Conservation (phyloP, 352 stramenopile species). For the Phytophthora pisi region DNA sequence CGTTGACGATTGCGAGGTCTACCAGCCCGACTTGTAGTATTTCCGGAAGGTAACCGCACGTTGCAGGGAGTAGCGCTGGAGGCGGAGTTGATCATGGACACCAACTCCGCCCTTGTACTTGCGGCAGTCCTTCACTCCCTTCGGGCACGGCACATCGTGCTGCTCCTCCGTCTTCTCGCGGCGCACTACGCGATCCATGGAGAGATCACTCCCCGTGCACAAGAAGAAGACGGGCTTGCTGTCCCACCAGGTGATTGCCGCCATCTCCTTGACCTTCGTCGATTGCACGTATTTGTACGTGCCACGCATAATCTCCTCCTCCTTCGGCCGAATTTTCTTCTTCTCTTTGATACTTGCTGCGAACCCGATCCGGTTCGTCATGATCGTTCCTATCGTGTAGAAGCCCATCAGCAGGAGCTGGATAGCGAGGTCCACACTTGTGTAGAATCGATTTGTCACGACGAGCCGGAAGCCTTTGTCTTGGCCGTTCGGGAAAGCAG, state of each 20-base stretch:
- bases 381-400: constrained; percentile 11
- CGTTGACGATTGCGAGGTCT: constrained; percentile 10
- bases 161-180: constrained; percentile 5
- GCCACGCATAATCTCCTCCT: constrained; percentile 5
- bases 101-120: background rate
- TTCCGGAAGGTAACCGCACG: constrained; percentile 8
- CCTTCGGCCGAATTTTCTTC: background rate
- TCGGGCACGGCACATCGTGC: constrained; percentile 5
- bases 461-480: constrained; percentile 9
- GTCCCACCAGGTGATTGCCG: constrained; percentile 6
- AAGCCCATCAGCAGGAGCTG: constrained; percentile 14
- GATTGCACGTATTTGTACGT: constrained; percentile 1
- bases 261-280: background rate
- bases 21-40: constrained; percentile 16
- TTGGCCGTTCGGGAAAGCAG: constrained; percentile 6
- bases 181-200: background rate
- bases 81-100: constrained; percentile 3
- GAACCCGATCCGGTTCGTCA: constrained; percentile 9
- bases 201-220: constrained; percentile 4
- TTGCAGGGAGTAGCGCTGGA: constrained; percentile 8
- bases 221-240: constrained; percentile 4
- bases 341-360: constrained; percentile 5
- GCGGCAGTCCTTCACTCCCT: constrained; percentile 9
- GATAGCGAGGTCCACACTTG: constrained; percentile 7
- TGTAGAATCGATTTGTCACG: constrained; percentile 16